Base-by-base conservation (phyloP, 306 rosid species). In the Psophocarpus tetragonolobus region DNA sequence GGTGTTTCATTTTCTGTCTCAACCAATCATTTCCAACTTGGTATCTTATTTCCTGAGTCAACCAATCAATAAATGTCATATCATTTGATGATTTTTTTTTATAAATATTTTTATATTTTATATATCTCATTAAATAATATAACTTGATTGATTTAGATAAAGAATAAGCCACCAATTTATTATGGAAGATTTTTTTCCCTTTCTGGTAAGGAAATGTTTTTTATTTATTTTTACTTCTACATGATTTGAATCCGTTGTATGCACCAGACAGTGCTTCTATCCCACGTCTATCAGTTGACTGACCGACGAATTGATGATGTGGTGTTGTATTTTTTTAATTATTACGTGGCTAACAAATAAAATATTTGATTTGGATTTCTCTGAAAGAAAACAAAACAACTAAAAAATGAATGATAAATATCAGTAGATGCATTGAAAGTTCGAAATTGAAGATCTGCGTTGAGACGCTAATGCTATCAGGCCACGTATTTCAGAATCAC, bases 401-500 rank as follows among this genome's bases (percentile, higher is more conserved):
- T 23, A 0, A 36, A 47, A 75, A 65, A 21, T 39, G 69, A 17
- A 53, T 27, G 81, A 77, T 68, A 18, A n/a, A n/a, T n/a, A n/a
- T n/a, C n/a, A n/a, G n/a, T n/a, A n/a, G n/a, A n/a, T n/a, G n/a
- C n/a, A n/a, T n/a, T n/a, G n/a, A n/a, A n/a, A 53, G 58, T 54
- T 56, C 38, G 41, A 12, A 44, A 5, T 60, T 2, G 18, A 47
- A 14, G 29, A 36, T 18, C 4, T 2, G n/a, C 4, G n/a, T 1
- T 8, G 24, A 2, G n/a, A 41, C 24, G 8, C 36, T 47, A 12
- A 48, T 32, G 44, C 72, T 42, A 73, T 20, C 69, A 29, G 9
- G 27, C 48, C 80, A 75, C 73, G 66, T 56, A 71, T 30, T 62
- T 72, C 39, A 32, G 20, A 36, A n/a, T 17, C 27, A 4, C 2